Conservation (phyloP, 768 basidiomycete species). For the Termitomyces sp. region DNA sequence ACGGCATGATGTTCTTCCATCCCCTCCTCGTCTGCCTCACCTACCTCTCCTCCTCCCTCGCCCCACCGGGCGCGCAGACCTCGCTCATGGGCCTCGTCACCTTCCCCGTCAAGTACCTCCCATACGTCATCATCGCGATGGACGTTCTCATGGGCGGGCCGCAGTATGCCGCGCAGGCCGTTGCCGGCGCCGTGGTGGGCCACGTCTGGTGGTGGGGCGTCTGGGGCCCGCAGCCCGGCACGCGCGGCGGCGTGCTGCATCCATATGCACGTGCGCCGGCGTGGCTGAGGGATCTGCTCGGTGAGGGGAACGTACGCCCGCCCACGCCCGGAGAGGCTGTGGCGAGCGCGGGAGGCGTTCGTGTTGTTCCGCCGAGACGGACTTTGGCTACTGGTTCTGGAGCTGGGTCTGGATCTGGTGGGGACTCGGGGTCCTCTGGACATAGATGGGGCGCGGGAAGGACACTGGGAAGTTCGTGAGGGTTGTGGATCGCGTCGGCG, state of each 20-base stretch:
- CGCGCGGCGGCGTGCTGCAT: slow-evolving; percentile 32
- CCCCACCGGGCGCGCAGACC: slow-evolving; percentile 60
- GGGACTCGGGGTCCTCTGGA: slow-evolving; percentile 7
- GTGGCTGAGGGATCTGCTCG: slow-evolving; percentile 51
- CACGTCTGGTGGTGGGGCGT: slow-evolving; percentile 80
- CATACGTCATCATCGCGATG: slow-evolving; percentile 67
- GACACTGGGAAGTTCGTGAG: slow-evolving; percentile 18
- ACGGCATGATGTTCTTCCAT: slow-evolving; percentile 48
- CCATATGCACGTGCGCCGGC: slow-evolving; percentile 44
- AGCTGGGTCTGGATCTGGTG: not conserved
- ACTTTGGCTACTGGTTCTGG: slow-evolving; percentile 8
- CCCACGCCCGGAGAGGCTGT: slow-evolving; percentile 23
- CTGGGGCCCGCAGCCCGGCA: slow-evolving; percentile 44
- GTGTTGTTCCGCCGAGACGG: slow-evolving; percentile 50
- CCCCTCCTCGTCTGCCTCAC: slow-evolving; percentile 62
- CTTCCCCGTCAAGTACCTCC: slow-evolving; percentile 66
- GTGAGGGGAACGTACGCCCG: slow-evolving; percentile 25
- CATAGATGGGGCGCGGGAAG: slow-evolving; percentile 14
- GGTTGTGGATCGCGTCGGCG: not conserved
- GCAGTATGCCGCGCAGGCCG: slow-evolving; percentile 41
- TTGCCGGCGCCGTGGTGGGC: slow-evolving; percentile 72
- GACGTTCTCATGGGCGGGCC: slow-evolving; percentile 66
- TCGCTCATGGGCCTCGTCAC: slow-evolving; percentile 77
- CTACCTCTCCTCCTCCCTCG: slow-evolving; percentile 63
- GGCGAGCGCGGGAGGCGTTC: slow-evolving; percentile 41